Evolutionary conservation across 208 protist species (phyloP).

Genomic region (Trypanosoma boissoni): DNA sequence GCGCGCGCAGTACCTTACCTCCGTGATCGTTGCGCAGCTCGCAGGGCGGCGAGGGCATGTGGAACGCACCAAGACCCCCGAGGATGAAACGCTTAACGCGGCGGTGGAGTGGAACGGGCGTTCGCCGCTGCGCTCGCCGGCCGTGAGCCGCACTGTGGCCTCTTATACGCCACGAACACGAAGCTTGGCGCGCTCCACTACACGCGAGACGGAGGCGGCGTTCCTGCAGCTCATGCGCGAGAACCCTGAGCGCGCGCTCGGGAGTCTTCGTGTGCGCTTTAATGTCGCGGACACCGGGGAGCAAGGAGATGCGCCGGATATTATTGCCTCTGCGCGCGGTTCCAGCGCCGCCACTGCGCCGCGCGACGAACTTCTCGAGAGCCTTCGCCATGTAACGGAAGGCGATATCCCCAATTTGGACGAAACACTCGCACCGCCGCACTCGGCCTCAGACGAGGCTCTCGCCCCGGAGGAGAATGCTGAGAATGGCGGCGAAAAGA

Average conservation of each 20-base stretch:
- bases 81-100: background rate
- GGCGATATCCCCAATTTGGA: constrained; percentile 19
- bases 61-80: background rate
- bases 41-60: too few species aligned
- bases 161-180: too few species aligned
- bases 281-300: constrained; percentile 18
- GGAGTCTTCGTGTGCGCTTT: constrained; percentile 45
- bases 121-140: constrained; percentile 30
- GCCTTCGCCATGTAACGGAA: background rate
- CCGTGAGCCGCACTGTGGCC: too few species aligned
- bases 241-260: constrained; percentile 49
- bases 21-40: constrained; percentile 40
- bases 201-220: constrained; percentile 22
- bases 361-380: too few species aligned
- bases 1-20: constrained; percentile 56
- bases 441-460: background rate
- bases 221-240: constrained; percentile 40
- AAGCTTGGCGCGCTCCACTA: background rate
- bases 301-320: background rate
- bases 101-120: constrained; percentile 5
- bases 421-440: constrained; percentile 1
- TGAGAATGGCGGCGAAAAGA: constrained; percentile 2
- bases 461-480: background rate
- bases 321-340: background rate
- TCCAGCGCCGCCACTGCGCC: background rate